A percentile compares a stretch with the other conserved stretches of the same genome.
phyloP scores from a whole-genome alignment of 495 filamentous ascomycete genomes.

The Xylaria palmicola region DNA sequence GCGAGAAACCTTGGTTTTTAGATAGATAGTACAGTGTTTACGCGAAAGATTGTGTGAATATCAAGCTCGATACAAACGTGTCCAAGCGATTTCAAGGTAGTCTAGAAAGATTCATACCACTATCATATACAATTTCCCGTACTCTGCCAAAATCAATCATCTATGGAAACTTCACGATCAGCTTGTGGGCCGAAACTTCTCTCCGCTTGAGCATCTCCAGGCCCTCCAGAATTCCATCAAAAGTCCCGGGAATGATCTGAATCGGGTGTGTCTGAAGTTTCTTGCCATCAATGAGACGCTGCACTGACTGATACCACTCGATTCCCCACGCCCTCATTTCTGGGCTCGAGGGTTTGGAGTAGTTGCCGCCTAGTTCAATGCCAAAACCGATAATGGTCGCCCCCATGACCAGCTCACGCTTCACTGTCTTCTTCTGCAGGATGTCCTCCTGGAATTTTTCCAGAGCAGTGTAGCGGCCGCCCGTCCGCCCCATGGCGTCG shows the following conservation, averaged over 20 bases:
- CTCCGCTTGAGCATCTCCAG: no score
- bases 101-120: no score
- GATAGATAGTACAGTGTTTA: no score
- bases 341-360: background rate
- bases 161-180: no score
- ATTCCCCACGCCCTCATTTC: background rate
- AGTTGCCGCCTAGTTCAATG: background rate
- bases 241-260: background rate
- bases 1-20: no score
- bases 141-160: no score
- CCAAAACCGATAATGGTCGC: background rate
- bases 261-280: background rate
- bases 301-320: background rate
- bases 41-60: no score
- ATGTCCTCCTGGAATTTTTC: background rate
- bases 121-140: no score
- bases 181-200: no score
- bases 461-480: conserved; percentile 10
- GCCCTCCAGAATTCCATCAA: background rate
- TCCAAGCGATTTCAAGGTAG: no score
- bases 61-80: no score
- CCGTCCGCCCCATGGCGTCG: conserved; percentile 10
- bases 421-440: background rate
- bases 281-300: background rate
- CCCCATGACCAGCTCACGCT: conserved; percentile 9